Conservation (phyloP, 768 basidiomycete species). For the Cystofilobasidium bisporidii region DNA sequence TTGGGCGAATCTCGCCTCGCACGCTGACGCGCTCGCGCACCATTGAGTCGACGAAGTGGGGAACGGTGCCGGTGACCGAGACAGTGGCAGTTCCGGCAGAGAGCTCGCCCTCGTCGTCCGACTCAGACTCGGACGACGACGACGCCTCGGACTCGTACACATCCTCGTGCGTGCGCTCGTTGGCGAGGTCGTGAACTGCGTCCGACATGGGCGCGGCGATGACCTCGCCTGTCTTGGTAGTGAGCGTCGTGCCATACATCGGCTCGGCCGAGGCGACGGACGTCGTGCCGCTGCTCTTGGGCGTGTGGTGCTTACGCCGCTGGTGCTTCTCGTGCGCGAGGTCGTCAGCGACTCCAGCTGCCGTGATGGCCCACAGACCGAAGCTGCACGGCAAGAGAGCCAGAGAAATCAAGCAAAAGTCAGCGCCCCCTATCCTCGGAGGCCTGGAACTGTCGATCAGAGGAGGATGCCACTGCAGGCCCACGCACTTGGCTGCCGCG, state of each 20-base stretch:
- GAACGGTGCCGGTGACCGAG: background rate
- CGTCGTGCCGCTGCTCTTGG: background rate
- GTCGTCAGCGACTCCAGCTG: constrained; percentile 5
- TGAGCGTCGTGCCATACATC: constrained; percentile 6
- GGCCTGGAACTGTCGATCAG: too few relatives aligned
- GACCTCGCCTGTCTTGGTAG: background rate
- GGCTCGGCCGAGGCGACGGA: background rate
- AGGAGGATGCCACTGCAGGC: too few relatives aligned
- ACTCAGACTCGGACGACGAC: constrained; percentile 8
- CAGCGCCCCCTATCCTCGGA: too few relatives aligned
- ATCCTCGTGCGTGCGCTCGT: background rate
- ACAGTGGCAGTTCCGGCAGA: background rate
- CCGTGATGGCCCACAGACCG: constrained; percentile 20
- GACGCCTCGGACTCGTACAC: background rate
- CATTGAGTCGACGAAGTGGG: constrained; percentile 26
- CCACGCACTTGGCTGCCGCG: constrained; percentile 7
- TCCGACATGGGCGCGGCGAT: constrained; percentile 11
- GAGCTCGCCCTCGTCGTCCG: background rate
- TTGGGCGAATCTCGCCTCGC: constrained; percentile 34
- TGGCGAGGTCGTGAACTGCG: constrained; percentile 10
- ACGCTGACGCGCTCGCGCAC: constrained; percentile 36
- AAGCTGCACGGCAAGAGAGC: constrained; percentile 1
- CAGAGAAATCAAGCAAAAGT: too few relatives aligned
- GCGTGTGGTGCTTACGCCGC: background rate
- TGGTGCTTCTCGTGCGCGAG: background rate